These are phyloP conservation scores for Rhizopogon sp. DNA, from an alignment of 768 basidiomycete species.

Conservation along the genomic window DNA sequence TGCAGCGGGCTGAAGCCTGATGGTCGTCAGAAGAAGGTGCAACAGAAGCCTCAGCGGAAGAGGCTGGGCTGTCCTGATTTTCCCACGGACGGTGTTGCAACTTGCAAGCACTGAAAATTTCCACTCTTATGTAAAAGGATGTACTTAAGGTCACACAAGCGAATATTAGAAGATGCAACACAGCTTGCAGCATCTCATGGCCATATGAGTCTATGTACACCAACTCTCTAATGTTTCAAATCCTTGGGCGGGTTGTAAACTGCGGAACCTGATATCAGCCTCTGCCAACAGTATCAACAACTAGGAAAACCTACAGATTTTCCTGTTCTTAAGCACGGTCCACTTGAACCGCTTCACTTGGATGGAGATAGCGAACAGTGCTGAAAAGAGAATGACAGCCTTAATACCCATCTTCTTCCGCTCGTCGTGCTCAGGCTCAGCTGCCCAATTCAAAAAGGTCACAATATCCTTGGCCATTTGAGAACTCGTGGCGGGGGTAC, in stretches of 20 bases:
- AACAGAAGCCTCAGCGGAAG: background rate
- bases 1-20: background rate
- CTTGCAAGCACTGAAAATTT: background rate
- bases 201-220: conserved; percentile 19
- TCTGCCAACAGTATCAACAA: conserved; percentile 3
- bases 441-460: conserved; percentile 93
- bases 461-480: conserved; percentile 99
- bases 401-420: conserved; percentile 97
- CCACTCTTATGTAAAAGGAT: no score
- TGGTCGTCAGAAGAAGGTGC: conserved; percentile 3
- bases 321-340: conserved; percentile 88
- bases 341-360: conserved; percentile 98
- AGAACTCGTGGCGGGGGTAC: conserved; percentile 92
- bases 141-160: background rate
- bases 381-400: conserved; percentile 89
- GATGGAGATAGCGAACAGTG: conserved; percentile 72
- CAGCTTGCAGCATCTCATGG: conserved; percentile 15
- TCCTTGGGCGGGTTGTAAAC: conserved; percentile 37
- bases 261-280: conserved; percentile 7
- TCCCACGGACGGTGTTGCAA: conserved; percentile 13
- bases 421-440: conserved; percentile 97
- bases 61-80: background rate
- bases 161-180: conserved; percentile 18
- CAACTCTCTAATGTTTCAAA: conserved; percentile 26
- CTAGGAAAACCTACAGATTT: conserved; percentile 61